A percentile compares a stretch with the other conserved stretches of the same genome.
These are phyloP conservation scores for Kockiozyma suomiensis DNA, from an alignment of 805 yeast species.

Conservation along the genomic window DNA sequence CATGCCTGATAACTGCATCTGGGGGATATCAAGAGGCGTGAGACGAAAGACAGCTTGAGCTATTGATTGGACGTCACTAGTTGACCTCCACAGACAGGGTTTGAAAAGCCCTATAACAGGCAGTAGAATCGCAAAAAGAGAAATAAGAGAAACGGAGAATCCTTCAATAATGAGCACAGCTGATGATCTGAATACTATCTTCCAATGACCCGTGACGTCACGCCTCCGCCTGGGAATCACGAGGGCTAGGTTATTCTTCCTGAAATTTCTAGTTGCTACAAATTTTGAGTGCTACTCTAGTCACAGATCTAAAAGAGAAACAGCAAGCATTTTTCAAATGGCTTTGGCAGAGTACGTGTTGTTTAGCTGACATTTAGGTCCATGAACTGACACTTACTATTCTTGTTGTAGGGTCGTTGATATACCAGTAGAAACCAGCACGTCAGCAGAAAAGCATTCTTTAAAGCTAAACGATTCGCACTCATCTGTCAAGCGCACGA, in stretches of 20 bases:
- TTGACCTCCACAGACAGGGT: background rate
- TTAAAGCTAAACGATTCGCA: background rate
- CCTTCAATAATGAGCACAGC: no score
- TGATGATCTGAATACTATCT: background rate
- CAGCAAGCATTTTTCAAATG: background rate
- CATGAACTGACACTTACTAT: background rate
- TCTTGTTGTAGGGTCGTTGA: background rate
- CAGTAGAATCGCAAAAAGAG: no score
- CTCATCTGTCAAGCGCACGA: background rate
- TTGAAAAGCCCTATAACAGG: no score
- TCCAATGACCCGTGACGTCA: background rate
- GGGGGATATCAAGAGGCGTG: constrained; percentile 9
- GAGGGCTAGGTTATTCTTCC: background rate
- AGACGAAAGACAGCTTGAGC: background rate
- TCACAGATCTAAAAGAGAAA: no score
- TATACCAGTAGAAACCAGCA: no score
- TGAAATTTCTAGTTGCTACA: background rate
- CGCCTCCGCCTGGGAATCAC: background rate
- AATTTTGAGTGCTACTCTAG: background rate
- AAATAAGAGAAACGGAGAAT: no score
- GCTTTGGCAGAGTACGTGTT: background rate
- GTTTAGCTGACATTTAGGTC: background rate
- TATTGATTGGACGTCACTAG: background rate
- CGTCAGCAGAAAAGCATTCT: background rate
- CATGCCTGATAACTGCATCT: background rate